phyloP scores from a whole-genome alignment of 2,329 filamentous ascomycete species.

The Paraphaeosphaeria sporulosa region DNA sequence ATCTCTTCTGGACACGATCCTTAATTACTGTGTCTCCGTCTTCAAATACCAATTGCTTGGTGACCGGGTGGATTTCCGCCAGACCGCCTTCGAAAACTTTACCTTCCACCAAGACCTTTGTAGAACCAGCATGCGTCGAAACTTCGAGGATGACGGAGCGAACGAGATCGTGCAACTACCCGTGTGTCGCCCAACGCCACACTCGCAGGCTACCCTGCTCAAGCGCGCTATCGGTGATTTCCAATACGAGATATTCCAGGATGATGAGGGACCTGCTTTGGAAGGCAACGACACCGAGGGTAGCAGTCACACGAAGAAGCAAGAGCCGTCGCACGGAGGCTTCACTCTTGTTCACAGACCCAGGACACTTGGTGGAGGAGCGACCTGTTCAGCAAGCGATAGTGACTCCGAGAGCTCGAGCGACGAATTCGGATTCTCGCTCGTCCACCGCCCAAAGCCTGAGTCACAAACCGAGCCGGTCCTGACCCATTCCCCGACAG shows the following conservation, averaged over 20 bases:
- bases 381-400: conserved; percentile 14
- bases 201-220: conserved; percentile 17
- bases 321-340: conserved; percentile 4
- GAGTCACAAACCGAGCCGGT: background rate
- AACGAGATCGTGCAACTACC: conserved; percentile 22
- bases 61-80: conserved; percentile 45
- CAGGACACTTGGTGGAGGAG: conserved; percentile 7
- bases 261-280: conserved; percentile 12
- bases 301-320: conserved; percentile 1
- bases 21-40: conserved; percentile 53
- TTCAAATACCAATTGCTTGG: conserved; percentile 50
- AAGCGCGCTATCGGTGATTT: conserved; percentile 26
- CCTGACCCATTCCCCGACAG: background rate
- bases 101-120: conserved; percentile 53
- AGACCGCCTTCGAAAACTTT: conserved; percentile 45
- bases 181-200: conserved; percentile 14
- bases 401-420: conserved; percentile 25
- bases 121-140: conserved; percentile 45
- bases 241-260: conserved; percentile 21
- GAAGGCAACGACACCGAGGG: background rate
- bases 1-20: conserved; percentile 48
- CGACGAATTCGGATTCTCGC: conserved; percentile 33
- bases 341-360: conserved; percentile 23
- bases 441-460: conserved; percentile 29
- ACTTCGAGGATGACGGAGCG: conserved; percentile 49